These are phyloP conservation scores for Spirogloea muscicola DNA, from an alignment of 139 green algal species.

Conservation along the genomic window DNA sequence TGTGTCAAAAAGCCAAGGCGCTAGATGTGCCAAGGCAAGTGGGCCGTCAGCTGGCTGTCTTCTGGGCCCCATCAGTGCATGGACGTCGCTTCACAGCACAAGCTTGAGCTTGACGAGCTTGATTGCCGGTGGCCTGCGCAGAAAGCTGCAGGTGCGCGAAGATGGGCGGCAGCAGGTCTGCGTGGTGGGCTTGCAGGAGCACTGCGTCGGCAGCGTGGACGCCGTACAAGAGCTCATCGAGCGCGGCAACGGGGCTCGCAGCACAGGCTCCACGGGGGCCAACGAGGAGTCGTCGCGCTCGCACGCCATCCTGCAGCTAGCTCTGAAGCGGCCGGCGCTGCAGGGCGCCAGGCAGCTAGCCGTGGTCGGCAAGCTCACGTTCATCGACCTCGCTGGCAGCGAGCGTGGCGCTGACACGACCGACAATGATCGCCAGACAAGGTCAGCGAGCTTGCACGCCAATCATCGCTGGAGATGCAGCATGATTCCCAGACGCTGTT, in stretches of 20 bases:
- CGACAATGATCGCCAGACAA: slow-evolving; percentile 85
- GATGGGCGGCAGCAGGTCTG: slow-evolving; percentile 82
- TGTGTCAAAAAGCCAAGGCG: too few relatives aligned
- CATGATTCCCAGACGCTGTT: not conserved
- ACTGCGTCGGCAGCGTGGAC: slow-evolving; percentile 50
- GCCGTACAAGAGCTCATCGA: slow-evolving; percentile 60
- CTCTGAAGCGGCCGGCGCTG: slow-evolving; percentile 67
- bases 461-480: not conserved
- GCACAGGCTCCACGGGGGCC: slow-evolving; percentile 84
- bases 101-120: too few relatives aligned
- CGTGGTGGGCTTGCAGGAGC: slow-evolving; percentile 72
- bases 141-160: slow-evolving; percentile 87
- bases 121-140: too few relatives aligned
- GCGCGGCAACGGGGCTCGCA: slow-evolving; percentile 59
- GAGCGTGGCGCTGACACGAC: slow-evolving; percentile 96
- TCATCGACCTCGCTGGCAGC: slow-evolving; percentile 95
- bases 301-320: slow-evolving; percentile 93
- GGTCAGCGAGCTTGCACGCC: slow-evolving; percentile 29
- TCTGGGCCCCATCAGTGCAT: too few relatives aligned
- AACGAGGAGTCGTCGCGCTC: slow-evolving; percentile 93
- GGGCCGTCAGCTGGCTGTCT: too few relatives aligned
- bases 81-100: too few relatives aligned
- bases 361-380: slow-evolving; percentile 89
- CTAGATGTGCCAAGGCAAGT: too few relatives aligned
- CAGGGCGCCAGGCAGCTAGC: not conserved